Percentiles rank a stretch among this genome's conserved stretches.
Conservation (phyloP, 129 eudicot species). For the Artemisia argyi region DNA sequence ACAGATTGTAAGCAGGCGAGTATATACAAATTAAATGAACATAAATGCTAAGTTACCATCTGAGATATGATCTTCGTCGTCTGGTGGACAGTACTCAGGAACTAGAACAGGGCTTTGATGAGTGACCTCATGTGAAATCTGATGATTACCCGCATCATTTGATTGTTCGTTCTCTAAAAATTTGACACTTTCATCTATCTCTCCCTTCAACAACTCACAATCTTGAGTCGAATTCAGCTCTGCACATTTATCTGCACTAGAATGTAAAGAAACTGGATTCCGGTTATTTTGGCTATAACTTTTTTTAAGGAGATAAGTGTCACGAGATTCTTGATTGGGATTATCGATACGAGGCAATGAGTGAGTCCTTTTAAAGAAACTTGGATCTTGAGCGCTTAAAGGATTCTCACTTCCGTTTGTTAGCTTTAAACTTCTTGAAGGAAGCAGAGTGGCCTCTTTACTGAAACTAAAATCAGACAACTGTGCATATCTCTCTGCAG, state of each 20-base stretch:
- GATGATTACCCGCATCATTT: conserved; percentile 13
- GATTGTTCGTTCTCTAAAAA: conserved; percentile 23
- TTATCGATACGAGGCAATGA: conserved; percentile 9
- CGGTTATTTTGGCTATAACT: conserved; percentile 20
- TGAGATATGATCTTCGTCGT: conserved; percentile 20
- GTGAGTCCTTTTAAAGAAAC: conserved; percentile 30
- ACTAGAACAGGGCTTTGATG: conserved; percentile 16
- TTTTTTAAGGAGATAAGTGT: conserved; percentile 16
- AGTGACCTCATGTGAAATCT: conserved; percentile 18
- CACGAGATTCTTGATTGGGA: conserved; percentile 26
- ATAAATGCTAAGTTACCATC: conserved; percentile 32
- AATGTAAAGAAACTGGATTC: conserved; percentile 10
- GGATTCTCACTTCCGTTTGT: conserved; percentile 37
- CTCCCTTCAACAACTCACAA: conserved; percentile 16
- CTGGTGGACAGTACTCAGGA: conserved; percentile 22
- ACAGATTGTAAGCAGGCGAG: not conserved
- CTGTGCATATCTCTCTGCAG: conserved; percentile 45
- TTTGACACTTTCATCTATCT: conserved; percentile 14
- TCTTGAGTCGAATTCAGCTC: conserved; percentile 22
- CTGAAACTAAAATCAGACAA: conserved; percentile 40
- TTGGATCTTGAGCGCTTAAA: conserved; percentile 26
- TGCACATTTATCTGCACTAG: not conserved
- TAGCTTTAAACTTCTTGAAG: conserved; percentile 68
- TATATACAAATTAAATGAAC: not conserved
- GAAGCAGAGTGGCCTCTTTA: conserved; percentile 35